Evolutionary conservation across 768 basidiomycete genomes (phyloP).

Genomic region (Candolleomyces efflorescens): DNA sequence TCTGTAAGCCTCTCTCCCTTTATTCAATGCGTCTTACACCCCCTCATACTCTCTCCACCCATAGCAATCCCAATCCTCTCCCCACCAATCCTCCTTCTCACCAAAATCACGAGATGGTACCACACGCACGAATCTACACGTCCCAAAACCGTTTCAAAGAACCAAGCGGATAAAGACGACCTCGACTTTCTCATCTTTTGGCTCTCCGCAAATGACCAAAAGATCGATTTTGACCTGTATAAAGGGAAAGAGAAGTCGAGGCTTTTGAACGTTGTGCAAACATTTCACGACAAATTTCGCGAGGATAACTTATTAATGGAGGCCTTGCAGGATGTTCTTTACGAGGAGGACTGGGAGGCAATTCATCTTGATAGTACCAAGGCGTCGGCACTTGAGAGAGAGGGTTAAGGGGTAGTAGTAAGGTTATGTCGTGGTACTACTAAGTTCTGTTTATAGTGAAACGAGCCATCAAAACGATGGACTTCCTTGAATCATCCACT

Average conservation of each 20-base stretch:
- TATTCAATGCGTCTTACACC: too few species aligned
- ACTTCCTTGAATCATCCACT: too few species aligned
- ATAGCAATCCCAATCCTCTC: constrained; percentile 18
- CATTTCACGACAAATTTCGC: constrained; percentile 9
- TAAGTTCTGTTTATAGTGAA: too few species aligned
- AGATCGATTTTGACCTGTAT: constrained; percentile 20
- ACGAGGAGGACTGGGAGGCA: constrained; percentile 17
- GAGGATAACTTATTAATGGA: constrained; percentile 12
- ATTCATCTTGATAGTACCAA: too few species aligned
- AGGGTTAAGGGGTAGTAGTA: too few species aligned
- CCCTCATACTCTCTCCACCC: too few species aligned
- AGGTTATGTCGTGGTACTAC: too few species aligned
- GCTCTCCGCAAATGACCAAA: constrained; percentile 18
- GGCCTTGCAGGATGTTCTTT: constrained; percentile 13
- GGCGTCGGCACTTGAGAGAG: too few species aligned
- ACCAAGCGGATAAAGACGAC: constrained; percentile 15
- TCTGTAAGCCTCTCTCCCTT: constrained; percentile 10
- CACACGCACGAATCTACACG: constrained; percentile 17
- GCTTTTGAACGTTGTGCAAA: constrained; percentile 15
- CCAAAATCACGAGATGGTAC: constrained; percentile 27
- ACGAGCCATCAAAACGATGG: too few species aligned
- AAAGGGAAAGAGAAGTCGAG: constrained; percentile 18
- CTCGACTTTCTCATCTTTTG: constrained; percentile 19
- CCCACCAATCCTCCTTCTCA: constrained; percentile 21
- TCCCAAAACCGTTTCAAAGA: constrained; percentile 21